phyloP scores from a whole-genome alignment of 2,329 filamentous ascomycete species.

The Ophiostoma novo-ulmi region DNA sequence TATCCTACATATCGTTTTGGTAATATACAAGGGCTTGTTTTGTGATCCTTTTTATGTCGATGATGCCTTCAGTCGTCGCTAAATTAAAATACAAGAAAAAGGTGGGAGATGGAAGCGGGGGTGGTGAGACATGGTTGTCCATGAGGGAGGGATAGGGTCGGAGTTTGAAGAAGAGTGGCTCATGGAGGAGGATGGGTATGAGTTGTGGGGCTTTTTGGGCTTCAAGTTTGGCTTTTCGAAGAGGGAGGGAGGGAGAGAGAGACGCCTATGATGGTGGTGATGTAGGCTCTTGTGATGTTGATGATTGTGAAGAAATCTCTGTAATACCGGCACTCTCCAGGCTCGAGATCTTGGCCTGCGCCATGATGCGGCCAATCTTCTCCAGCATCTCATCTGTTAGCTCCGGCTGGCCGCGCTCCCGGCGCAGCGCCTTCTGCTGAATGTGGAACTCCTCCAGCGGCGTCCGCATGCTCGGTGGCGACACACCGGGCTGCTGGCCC shows the following conservation, averaged over 20 bases:
- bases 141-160: background rate
- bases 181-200: background rate
- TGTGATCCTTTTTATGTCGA: background rate
- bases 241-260: background rate
- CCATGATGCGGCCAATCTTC: conserved; percentile 58
- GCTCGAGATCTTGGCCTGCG: conserved; percentile 39
- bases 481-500: conserved; percentile 35
- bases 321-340: conserved; percentile 20
- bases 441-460: conserved; percentile 57
- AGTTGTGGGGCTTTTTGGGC: background rate
- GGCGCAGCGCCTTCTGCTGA: conserved; percentile 48
- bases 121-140: background rate
- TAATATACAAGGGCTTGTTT: conserved; percentile 12
- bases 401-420: conserved; percentile 50
- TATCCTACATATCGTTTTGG: background rate
- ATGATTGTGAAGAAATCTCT: background rate
- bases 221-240: background rate
- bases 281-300: background rate
- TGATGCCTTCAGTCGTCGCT: conserved; percentile 17
- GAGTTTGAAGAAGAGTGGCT: background rate
- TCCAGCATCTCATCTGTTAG: conserved; percentile 56
- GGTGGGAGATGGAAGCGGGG: conserved; percentile 8
- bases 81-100: conserved; percentile 17
- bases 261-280: conserved; percentile 1
- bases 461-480: conserved; percentile 44